Conservation (phyloP, 352 stramenopile genomes). For the Plasmopara viticola region DNA sequence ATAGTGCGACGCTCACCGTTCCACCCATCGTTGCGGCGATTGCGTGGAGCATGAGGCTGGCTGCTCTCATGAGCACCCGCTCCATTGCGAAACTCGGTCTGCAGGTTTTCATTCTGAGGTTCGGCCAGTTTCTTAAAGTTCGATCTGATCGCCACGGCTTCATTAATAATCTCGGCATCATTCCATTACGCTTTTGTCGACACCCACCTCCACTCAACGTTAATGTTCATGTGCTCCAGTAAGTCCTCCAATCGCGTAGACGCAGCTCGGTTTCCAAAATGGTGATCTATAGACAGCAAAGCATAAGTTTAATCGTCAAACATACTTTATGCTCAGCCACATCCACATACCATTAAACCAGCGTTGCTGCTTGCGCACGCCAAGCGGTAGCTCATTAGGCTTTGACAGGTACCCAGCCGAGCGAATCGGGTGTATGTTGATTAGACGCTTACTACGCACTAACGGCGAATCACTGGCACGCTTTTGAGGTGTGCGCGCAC, state of each 20-base stretch:
- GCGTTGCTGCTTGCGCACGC: conserved; percentile 70
- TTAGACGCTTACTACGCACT: conserved; percentile 58
- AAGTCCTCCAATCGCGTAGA: conserved; percentile 72
- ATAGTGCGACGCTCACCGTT: conserved; percentile 33
- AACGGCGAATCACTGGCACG: conserved; percentile 46
- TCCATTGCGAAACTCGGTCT: conserved; percentile 67
- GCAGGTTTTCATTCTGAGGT: conserved; percentile 64
- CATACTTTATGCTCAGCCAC: neutral
- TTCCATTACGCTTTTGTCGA: neutral
- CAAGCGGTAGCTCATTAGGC: conserved; percentile 61
- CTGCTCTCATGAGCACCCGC: conserved; percentile 30
- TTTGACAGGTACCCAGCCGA: conserved; percentile 57
- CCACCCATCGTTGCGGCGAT: conserved; percentile 63
- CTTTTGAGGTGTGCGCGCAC: conserved; percentile 62
- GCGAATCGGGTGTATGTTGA: conserved; percentile 75
- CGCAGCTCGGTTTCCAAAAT: conserved; percentile 72
- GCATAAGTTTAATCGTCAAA: conserved; percentile 1
- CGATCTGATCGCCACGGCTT: conserved; percentile 34
- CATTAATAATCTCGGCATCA: neutral
- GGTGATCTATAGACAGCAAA: conserved; percentile 45
- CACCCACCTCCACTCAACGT: conserved; percentile 72
- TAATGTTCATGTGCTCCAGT: conserved; percentile 86
- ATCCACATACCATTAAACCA: conserved; percentile 66
- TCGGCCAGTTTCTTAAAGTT: conserved; percentile 82
- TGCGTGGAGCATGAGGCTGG: conserved; percentile 29